Conservation (phyloP, 2,329 filamentous ascomycete species). For the Myriosclerotinia curreyana region DNA sequence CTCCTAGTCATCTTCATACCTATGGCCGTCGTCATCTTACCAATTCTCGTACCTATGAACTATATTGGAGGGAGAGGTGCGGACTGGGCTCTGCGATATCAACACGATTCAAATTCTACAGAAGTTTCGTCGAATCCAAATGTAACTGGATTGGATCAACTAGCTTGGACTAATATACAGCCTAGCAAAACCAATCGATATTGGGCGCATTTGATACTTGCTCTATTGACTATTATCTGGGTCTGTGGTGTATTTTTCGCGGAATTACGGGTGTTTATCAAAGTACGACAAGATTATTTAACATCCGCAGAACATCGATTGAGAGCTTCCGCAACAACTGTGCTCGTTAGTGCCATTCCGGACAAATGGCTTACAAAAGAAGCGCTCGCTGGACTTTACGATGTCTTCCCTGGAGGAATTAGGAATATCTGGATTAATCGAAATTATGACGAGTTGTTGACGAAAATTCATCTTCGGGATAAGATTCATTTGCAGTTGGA, state of each 20-base stretch:
- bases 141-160: conserved; percentile 65
- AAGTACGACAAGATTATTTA: conserved; percentile 88
- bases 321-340: conserved; percentile 89
- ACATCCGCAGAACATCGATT: conserved; percentile 94
- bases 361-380: conserved; percentile 85
- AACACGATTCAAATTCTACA: conserved; percentile 38
- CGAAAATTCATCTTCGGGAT: conserved; percentile 77
- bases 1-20: conserved; percentile 91
- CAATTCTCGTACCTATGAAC: conserved; percentile 84
- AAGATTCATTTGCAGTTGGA: conserved; percentile 71
- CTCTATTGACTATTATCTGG: conserved; percentile 74
- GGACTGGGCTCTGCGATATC: conserved; percentile 42
- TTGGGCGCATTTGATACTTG: conserved; percentile 81
- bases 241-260: conserved; percentile 84
- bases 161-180: conserved; percentile 59
- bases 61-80: conserved; percentile 63
- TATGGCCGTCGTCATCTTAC: conserved; percentile 72
- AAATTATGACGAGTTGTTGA: conserved; percentile 76
- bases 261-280: conserved; percentile 84
- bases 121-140: conserved; percentile 25
- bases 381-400: conserved; percentile 78
- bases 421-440: conserved; percentile 96
- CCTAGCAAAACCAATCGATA: conserved; percentile 49
- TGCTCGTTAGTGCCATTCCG: conserved; percentile 88
- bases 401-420: conserved; percentile 93